Evolutionary conservation across 2,329 filamentous ascomycete species (phyloP).

Genomic region (Onygenales sp.): DNA sequence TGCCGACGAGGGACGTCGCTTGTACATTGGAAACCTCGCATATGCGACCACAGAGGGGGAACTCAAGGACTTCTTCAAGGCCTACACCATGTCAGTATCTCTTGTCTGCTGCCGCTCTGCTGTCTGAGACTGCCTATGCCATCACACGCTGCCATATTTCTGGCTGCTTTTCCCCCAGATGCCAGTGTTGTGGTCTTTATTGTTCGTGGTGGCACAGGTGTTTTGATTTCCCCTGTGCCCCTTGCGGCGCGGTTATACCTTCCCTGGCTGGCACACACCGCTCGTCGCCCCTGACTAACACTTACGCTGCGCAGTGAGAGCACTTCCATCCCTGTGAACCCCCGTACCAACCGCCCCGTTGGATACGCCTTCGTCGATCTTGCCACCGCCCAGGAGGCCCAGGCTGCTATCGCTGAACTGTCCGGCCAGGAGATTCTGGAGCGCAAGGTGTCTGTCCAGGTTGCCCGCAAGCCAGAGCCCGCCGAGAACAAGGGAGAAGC

Average conservation of each 20-base stretch:
- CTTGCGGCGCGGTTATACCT: background rate
- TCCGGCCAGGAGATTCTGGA: constrained; percentile 97
- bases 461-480: constrained; percentile 92
- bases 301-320: constrained; percentile 61
- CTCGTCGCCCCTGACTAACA: background rate
- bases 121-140: background rate
- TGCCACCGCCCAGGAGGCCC: constrained; percentile 85
- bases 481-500: constrained; percentile 65
- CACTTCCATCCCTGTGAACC: constrained; percentile 98
- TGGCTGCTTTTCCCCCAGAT: too few relatives aligned
- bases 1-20: constrained; percentile 95
- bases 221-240: background rate
- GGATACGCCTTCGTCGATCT: constrained; percentile 99
- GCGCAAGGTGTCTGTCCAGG: constrained; percentile 97
- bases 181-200: too few relatives aligned
- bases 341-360: constrained; percentile 94
- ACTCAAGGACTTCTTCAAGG: constrained; percentile 99
- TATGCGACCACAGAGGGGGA: constrained; percentile 99
- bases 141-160: too few relatives aligned
- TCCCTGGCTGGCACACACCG: background rate
- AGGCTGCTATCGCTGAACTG: constrained; percentile 89
- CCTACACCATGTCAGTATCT: constrained; percentile 88
- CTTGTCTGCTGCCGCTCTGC: background rate
- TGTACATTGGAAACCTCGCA: constrained; percentile 99
- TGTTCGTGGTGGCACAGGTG: background rate